A percentile compares a stretch with the other conserved stretches of the same genome.
These are phyloP conservation scores for Fusarium austroafricanum DNA, from an alignment of 2,329 filamentous ascomycete genomes.

Conservation along the genomic window DNA sequence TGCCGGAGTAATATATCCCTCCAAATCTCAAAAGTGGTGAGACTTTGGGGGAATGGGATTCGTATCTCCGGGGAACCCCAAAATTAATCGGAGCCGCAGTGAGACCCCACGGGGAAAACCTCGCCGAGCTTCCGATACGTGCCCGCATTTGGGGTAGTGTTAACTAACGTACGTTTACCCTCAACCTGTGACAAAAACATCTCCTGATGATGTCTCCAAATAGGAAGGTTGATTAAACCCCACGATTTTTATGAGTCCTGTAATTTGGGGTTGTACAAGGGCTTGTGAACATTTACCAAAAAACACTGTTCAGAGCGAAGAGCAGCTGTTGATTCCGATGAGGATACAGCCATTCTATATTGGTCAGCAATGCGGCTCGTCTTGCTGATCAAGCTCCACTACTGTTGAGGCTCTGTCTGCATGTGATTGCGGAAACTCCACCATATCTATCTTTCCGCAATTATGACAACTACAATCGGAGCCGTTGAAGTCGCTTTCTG, in stretches of 20 bases:
- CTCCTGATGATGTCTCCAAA: constrained; percentile 2
- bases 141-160: constrained; percentile 22
- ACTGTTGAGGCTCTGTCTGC: neutral
- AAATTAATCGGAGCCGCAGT: constrained; percentile 22
- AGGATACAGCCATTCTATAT: no score
- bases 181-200: neutral
- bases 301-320: no score
- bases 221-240: neutral
- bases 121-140: constrained; percentile 29
- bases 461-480: neutral
- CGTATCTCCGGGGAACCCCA: constrained; percentile 13
- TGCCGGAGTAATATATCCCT: constrained; percentile 1
- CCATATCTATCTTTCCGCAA: neutral
- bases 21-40: neutral
- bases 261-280: no score
- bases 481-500: neutral
- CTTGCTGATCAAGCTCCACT: neutral
- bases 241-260: no score
- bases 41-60: neutral
- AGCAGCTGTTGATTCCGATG: no score
- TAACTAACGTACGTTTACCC: neutral
- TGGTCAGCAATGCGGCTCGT: no score
- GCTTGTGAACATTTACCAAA: no score
- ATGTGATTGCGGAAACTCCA: constrained; percentile 4
- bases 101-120: constrained; percentile 26